Conservation (phyloP, 208 protist genomes). For the Leishmania lainsoni region DNA sequence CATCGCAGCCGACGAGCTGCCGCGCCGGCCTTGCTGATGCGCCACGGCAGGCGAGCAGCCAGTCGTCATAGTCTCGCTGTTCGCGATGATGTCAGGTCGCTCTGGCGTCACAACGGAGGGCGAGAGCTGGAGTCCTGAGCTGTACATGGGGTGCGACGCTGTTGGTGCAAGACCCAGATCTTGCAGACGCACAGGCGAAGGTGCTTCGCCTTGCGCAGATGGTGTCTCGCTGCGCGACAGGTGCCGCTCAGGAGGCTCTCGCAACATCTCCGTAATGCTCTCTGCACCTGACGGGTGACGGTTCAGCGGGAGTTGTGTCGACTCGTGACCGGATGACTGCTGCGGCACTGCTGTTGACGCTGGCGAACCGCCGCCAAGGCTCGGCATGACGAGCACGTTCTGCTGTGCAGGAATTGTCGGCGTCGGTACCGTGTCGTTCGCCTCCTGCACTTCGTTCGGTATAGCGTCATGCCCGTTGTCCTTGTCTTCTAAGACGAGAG, state of each 20-base stretch:
- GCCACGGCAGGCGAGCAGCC: conserved; percentile 13
- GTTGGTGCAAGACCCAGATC: neutral
- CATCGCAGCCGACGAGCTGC: conserved; percentile 22
- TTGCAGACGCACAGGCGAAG: neutral
- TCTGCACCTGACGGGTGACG: neutral
- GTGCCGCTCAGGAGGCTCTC: neutral
- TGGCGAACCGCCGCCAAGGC: neutral
- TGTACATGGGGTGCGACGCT: neutral
- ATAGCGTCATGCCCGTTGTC: neutral
- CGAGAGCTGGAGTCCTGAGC: neutral
- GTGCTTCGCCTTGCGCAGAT: neutral
- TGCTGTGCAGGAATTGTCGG: neutral
- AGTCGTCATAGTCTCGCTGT: neutral
- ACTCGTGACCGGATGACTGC: neutral
- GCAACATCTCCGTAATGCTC: neutral
- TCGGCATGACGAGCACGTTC: neutral
- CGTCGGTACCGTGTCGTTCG: neutral
- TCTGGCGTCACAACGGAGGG: conserved; percentile 16
- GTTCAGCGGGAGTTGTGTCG: neutral
- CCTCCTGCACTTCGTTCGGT: neutral
- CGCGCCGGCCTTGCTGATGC: conserved; percentile 12
- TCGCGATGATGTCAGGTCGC: neutral
- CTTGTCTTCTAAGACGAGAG: neutral
- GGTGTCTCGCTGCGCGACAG: conserved; percentile 11
- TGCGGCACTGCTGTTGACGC: neutral